Percentiles rank a stretch among this genome's conserved stretches.
phyloP scores from a whole-genome alignment of 2,329 filamentous ascomycete genomes.

The Arachnopeziza araneosa region DNA sequence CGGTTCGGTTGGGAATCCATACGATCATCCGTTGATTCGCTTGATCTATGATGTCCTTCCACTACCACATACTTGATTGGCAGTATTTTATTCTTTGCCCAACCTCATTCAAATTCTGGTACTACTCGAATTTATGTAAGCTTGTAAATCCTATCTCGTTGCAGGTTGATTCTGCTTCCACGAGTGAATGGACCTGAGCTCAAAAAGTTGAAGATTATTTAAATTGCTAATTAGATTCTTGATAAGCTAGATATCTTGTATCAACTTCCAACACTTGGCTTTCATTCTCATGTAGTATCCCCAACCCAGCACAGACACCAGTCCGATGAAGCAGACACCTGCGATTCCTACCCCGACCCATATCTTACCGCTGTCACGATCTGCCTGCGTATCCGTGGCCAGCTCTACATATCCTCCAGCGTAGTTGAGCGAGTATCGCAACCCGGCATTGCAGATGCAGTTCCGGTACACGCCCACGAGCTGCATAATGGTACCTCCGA shows the following conservation, averaged over 20 bases:
- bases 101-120: too few species aligned
- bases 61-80: too few species aligned
- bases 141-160: too few species aligned
- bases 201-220: too few species aligned
- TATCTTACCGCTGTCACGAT: constrained; percentile 1
- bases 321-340: constrained; percentile 2
- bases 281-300: constrained; percentile 9
- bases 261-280: constrained; percentile 1
- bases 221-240: too few species aligned
- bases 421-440: neutral
- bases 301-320: constrained; percentile 2
- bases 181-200: too few species aligned
- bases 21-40: too few species aligned
- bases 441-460: constrained; percentile 6
- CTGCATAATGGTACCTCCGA: constrained; percentile 8
- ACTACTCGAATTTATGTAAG: too few species aligned
- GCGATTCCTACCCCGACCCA: constrained; percentile 5
- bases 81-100: too few species aligned
- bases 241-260: neutral
- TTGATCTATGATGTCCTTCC: too few species aligned
- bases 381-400: neutral
- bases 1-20: too few species aligned
- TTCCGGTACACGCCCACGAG: constrained; percentile 6
- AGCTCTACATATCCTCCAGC: neutral
- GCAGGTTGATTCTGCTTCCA: too few species aligned